Evolutionary conservation across 768 basidiomycete species (phyloP), one percentile per base, ranked within the genome.

Genomic region (Russula foetens): DNA sequence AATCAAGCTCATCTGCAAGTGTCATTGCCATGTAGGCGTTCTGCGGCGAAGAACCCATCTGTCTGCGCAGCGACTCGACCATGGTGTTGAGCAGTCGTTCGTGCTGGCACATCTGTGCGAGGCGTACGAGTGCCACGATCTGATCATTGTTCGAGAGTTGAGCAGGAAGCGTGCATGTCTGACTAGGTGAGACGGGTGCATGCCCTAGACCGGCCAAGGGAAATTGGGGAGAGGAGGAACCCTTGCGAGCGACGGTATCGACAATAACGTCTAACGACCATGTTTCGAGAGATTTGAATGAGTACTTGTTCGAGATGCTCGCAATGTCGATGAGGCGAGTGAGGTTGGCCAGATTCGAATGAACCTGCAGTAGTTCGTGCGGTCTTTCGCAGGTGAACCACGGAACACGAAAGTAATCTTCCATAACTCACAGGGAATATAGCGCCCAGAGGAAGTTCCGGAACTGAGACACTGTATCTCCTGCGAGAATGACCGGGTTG

Each of bases 181-280:
- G 60, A 71, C 63, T 51, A 19, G 75, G 63, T 15, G 77, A 71
- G 2, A 70, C 65, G 51, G 65, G 63, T 12, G 64, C 49, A 8
- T 56, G 51, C 21, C 67, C 67, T 19, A 70, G 56, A 55, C 67
- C 63, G 43, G 69, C 69, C 29, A 71, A 52, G 14, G 77, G 75
- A 45, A 77, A 75, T 38, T 75, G 68, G 45, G 73, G 74, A 63
- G 83, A 73, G 2, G 82, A 80, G 1, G 80, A 81, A 28, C 79
- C 77, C 66, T 81, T 81, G 53, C 76, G 79, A 62, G 82, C 82
- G 24, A 88, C 80, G 60, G 80, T 84, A 67, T 84, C 81, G 62
- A 85, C 83, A 49, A 90, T 84, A n/a, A 79, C 83, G 62, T 87
- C 84, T 21, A 90, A 76, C 1, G 85, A 81, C 88, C 88, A 90